Base-by-base conservation (phyloP, 176 grass and related monocot species). In the Panicum miliaceum region DNA sequence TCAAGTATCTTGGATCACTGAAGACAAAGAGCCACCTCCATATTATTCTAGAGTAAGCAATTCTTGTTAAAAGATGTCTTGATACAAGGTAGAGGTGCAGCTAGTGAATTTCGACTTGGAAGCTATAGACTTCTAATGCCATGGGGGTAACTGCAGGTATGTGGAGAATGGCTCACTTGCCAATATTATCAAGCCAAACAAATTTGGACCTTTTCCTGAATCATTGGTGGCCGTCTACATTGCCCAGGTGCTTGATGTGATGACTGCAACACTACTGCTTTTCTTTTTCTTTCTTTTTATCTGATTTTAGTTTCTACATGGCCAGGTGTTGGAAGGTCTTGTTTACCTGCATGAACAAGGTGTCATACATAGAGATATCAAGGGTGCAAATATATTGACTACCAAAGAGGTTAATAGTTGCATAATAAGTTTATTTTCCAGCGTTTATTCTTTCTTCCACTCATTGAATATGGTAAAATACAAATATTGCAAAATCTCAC, bases 331-430 rank as follows among this genome's bases (percentile, higher is more conserved):
- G 89, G 96, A 99, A 81, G 96, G 96, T 20, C 90, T 99, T 90
- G 96, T 96, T 76, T 99, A 99, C 90, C 88, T 99, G 56, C 96
- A 99, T 40, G 96, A 99, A 71, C 96, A 99, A 90, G 96, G 96
- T 90, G 96, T 99, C 66, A 99, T 99, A 84, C 96, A 99, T 84
- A 93, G 96, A 92, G 96, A 99, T 86, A 99, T 99, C 52, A 99
- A 99, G 89, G 96, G 96, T n/a, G 96, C 96, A 90, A 99, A 99
- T 90, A 99, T 99, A 77, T 87, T 96, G 72, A 90, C 89, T 42
- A 99, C 96, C 22, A 99, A 99, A 83, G 96, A 99, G 96, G 96
- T 96, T 88, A 81, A 12, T 84, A 42, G 60, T 62, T 75, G 11
- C 54, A 46, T 76, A 83, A 75, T 76, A 53, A 86, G 65, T 38